Conservation (phyloP, 768 basidiomycete species). For the Suillus americanus region DNA sequence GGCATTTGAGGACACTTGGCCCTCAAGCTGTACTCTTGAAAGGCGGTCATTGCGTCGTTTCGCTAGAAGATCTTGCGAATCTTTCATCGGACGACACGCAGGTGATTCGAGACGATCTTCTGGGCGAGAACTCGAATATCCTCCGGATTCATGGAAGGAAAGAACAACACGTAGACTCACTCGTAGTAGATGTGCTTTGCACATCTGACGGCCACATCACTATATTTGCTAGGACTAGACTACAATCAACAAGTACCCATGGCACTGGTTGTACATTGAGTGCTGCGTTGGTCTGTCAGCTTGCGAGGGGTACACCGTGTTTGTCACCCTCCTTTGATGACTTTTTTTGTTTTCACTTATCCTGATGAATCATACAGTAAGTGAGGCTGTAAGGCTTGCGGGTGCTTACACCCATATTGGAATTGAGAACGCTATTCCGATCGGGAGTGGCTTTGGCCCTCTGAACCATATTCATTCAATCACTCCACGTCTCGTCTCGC, state of each 20-base stretch:
- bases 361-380: conserved; percentile 36
- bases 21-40: conserved; percentile 71
- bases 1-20: conserved; percentile 46
- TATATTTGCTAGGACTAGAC: conserved; percentile 58
- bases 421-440: conserved; percentile 63
- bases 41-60: conserved; percentile 71
- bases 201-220: conserved; percentile 35
- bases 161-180: conserved; percentile 11
- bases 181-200: conserved; percentile 69
- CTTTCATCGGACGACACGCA: conserved; percentile 31
- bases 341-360: background rate
- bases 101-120: conserved; percentile 45
- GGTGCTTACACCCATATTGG: conserved; percentile 73
- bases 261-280: conserved; percentile 94
- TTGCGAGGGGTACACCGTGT: conserved; percentile 50
- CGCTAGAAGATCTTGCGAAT: conserved; percentile 42
- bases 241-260: conserved; percentile 76
- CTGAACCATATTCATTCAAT: conserved; percentile 81
- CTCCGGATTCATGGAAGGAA: conserved; percentile 33
- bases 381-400: conserved; percentile 58
- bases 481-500: conserved; percentile 45
- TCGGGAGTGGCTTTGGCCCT: conserved; percentile 81
- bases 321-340: conserved; percentile 22
- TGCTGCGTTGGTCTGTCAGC: conserved; percentile 69
- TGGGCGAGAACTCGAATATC: conserved; percentile 64